Evolutionary conservation across 73 alveolate species (phyloP).

Genomic region (Strombidium stylifer): DNA sequence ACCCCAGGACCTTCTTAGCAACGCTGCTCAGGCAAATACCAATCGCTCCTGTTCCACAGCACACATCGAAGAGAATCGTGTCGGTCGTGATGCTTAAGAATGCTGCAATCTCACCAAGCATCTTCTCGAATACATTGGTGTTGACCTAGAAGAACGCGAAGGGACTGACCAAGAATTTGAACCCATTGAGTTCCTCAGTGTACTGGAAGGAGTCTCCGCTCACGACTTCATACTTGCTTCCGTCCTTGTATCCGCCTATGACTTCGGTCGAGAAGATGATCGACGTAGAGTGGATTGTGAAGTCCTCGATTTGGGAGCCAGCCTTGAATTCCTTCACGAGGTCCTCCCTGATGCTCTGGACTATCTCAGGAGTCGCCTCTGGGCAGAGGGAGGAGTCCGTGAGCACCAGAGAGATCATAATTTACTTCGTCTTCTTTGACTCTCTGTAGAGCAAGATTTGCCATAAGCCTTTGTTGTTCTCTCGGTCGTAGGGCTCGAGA

Average conservation of each 20-base stretch:
- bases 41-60: slow-evolving; percentile 94
- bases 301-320: neutral
- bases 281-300: slow-evolving; percentile 22
- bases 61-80: slow-evolving; percentile 74
- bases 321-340: slow-evolving; percentile 10
- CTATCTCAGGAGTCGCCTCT: slow-evolving; percentile 24
- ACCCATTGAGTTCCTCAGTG: slow-evolving; percentile 44
- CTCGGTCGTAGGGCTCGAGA: slow-evolving; percentile 59
- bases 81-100: slow-evolving; percentile 60
- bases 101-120: slow-evolving; percentile 53
- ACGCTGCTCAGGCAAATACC: slow-evolving; percentile 70
- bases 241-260: slow-evolving; percentile 52
- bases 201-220: slow-evolving; percentile 38
- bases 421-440: slow-evolving; percentile 57
- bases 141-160: slow-evolving; percentile 82
- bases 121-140: slow-evolving; percentile 77
- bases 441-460: slow-evolving; percentile 57
- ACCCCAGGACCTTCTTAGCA: slow-evolving; percentile 72
- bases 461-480: slow-evolving; percentile 71
- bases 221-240: slow-evolving; percentile 24
- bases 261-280: slow-evolving; percentile 31
- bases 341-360: slow-evolving; percentile 8
- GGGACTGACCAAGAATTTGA: slow-evolving; percentile 67
- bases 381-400: slow-evolving; percentile 7
- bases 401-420: slow-evolving; percentile 48